Evolutionary conservation across 2,329 filamentous ascomycete species (phyloP), one percentile per base, ranked within the genome.

Genomic region (Penicillium griseofulvum): DNA sequence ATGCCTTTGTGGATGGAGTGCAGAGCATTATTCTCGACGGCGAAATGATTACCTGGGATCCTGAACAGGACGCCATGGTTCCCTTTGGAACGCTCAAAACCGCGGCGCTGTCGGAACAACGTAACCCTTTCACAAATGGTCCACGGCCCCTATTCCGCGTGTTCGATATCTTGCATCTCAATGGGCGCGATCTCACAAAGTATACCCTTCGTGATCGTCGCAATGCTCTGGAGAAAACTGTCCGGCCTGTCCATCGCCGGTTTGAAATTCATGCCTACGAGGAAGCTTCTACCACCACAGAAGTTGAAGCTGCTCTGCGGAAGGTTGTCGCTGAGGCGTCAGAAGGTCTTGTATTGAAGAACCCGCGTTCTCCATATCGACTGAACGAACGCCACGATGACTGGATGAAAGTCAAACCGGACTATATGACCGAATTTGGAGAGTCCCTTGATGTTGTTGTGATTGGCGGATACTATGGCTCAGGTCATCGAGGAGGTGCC

Each of bases 41-140:
- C 10, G 94, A 99, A 71, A 99, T 99, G 94, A 91, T 99, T 55
- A 96, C 92, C 0, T 99, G 94, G 94, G 91, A 97, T 68, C 89
- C 91, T 57, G 85, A 87, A 42, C 80, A 89, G 47, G 89, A 96
- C 74, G 88, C 88, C 52, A 89, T 94, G 49, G 88, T 96, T 16
- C 86, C 88, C 0, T 99, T 99, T 71, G 94, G 94, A 8, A 95
- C 90, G 0, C 80, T 99, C 46, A 99, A 99, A 74, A 93, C 91
- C 1, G 93, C 92, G 0, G 93, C 93, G 0, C 74, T 96, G 31
- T 82, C 87, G 0, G 89, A 93, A 65, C 87, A 92, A 67, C 84
- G 86, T 58, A 91, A 92, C 59, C 87, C 86, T 0, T 87, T 83
- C 55, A 66, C 71, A 2, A 84, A 79, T 4, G 87, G 85, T 0